Conservation (phyloP, 768 basidiomycete species). For the Auriscalpium microsporum region DNA sequence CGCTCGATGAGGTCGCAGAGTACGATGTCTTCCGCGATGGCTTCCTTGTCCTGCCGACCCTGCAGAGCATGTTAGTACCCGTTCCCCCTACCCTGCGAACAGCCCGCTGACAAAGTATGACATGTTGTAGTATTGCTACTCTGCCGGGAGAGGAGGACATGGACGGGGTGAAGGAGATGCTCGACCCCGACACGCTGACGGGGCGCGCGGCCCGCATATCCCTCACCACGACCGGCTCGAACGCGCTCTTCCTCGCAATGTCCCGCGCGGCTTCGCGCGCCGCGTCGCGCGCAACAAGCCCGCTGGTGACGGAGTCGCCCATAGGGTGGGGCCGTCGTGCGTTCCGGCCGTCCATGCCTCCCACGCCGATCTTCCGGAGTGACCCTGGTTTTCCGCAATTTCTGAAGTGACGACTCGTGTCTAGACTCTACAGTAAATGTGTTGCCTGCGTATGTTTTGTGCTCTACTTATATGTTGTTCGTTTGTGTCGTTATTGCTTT, state of each 20-base stretch:
- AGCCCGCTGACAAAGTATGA: not conserved
- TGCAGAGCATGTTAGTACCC: conserved; percentile 27
- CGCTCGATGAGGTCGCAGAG: conserved; percentile 25
- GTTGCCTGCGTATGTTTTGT: no score
- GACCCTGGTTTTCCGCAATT: not conserved
- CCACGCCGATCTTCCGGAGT: conserved; percentile 4
- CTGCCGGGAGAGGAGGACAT: conserved; percentile 27
- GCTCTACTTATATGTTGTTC: no score
- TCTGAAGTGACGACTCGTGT: not conserved
- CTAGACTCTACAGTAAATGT: no score
- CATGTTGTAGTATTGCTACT: conserved; percentile 20
- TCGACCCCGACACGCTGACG: conserved; percentile 23
- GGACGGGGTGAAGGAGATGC: conserved; percentile 21
- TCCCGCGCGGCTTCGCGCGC: conserved; percentile 9
- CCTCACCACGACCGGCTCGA: conserved; percentile 20
- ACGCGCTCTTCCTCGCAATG: conserved; percentile 21
- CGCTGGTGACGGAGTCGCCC: conserved; percentile 6
- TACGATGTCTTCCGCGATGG: conserved; percentile 28
- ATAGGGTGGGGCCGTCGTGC: conserved; percentile 8
- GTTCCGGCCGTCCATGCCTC: conserved; percentile 11
- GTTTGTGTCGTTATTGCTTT: no score
- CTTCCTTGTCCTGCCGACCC: conserved; percentile 26
- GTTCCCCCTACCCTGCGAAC: no score
- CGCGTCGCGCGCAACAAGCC: conserved; percentile 2
- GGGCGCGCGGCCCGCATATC: conserved; percentile 21